Conservation (phyloP, 179 eudicot species). For the Beta lomatogona region DNA sequence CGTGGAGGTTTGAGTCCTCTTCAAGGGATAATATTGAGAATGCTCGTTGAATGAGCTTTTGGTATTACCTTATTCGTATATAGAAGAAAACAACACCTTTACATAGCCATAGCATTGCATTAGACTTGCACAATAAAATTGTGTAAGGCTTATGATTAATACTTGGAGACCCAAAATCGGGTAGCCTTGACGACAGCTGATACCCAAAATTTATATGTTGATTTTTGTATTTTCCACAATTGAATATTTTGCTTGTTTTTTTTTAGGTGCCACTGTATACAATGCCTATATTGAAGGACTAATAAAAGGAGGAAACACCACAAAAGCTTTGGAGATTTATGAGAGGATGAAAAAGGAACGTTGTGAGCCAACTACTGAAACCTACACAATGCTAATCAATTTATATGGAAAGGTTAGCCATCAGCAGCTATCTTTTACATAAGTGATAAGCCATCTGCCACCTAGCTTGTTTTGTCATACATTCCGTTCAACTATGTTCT, state of each 20-base stretch:
- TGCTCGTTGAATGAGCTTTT: too few species aligned
- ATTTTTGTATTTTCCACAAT: background rate
- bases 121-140: too few species aligned
- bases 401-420: constrained; percentile 68
- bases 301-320: constrained; percentile 34
- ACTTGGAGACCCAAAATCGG: background rate
- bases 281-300: constrained; percentile 78
- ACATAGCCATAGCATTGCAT: too few species aligned
- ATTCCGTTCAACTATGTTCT: background rate
- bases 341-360: constrained; percentile 63
- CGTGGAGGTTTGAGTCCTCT: too few species aligned
- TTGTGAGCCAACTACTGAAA: constrained; percentile 64
- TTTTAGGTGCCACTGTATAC: constrained; percentile 62
- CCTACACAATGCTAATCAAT: constrained; percentile 83
- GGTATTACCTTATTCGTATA: too few species aligned
- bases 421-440: background rate
- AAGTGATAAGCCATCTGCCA: background rate
- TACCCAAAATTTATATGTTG: background rate
- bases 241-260: background rate
- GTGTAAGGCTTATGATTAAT: background rate
- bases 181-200: background rate
- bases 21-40: too few species aligned
- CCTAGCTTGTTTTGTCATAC: background rate
- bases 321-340: constrained; percentile 58
- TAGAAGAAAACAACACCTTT: too few species aligned